phyloP scores from a whole-genome alignment of 306 rosid genomes.

The Benincasa hispida region DNA sequence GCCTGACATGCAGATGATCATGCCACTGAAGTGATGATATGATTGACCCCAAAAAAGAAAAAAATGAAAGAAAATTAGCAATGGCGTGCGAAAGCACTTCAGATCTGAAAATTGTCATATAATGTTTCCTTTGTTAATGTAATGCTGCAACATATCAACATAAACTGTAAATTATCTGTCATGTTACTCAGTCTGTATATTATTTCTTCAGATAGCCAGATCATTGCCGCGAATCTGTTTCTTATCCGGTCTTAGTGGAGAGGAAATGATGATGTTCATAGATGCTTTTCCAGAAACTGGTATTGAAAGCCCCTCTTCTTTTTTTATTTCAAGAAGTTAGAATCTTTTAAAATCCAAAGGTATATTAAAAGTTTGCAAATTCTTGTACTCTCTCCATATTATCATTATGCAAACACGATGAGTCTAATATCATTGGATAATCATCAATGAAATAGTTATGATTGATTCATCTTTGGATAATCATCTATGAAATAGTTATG shows the following conservation, averaged over 20 bases:
- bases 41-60: background rate
- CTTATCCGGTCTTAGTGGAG: slow-evolving; percentile 85
- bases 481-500: background rate
- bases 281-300: slow-evolving; percentile 86
- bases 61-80: background rate
- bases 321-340: background rate
- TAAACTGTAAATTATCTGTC: background rate
- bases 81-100: no score
- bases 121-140: background rate
- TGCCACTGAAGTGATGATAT: background rate
- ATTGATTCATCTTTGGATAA: background rate
- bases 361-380: background rate
- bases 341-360: background rate
- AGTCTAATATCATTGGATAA: background rate
- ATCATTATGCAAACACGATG: background rate
- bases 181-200: background rate
- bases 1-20: background rate
- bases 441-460: background rate
- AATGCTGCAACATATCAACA: background rate
- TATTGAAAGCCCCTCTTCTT: slow-evolving; percentile 10
- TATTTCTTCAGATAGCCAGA: slow-evolving; percentile 42
- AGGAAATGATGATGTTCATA: slow-evolving; percentile 93
- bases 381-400: background rate
- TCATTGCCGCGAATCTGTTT: slow-evolving; percentile 88
- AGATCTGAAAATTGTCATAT: background rate